Evolutionary conservation across 768 basidiomycete species (phyloP).

Genomic region (Strobilomyces dryophilus): DNA sequence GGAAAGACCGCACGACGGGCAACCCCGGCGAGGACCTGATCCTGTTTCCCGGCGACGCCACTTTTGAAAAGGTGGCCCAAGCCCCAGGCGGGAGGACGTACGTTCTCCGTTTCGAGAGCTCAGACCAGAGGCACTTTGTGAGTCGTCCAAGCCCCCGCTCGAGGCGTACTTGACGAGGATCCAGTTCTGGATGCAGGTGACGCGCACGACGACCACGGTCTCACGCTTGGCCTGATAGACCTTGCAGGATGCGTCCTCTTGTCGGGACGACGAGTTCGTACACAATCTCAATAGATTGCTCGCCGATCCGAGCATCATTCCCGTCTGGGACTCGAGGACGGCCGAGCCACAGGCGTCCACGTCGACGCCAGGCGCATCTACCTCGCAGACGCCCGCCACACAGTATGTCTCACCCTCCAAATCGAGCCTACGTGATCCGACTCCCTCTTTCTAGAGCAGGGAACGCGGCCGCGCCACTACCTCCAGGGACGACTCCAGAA

Average conservation of each 20-base stretch:
- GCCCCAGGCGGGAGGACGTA: conserved; percentile 67
- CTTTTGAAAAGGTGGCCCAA: conserved; percentile 70
- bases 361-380: conserved; percentile 33
- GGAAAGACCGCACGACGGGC: conserved; percentile 69
- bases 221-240: not conserved
- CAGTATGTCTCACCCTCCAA: conserved; percentile 14
- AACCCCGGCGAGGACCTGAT: conserved; percentile 76
- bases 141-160: conserved; percentile 24
- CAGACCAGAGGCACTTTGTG: conserved; percentile 87
- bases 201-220: not conserved
- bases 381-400: conserved; percentile 32
- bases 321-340: conserved; percentile 50
- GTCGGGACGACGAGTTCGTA: conserved; percentile 69
- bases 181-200: conserved; percentile 88
- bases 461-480: conserved; percentile 3
- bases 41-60: conserved; percentile 82
- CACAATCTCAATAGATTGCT: conserved; percentile 69
- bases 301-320: conserved; percentile 57
- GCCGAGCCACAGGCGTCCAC: conserved; percentile 44
- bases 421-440: not conserved
- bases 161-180: not conserved
- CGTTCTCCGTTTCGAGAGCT: conserved; percentile 89
- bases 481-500: conserved; percentile 45
- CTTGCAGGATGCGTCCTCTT: conserved; percentile 58
- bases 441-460: conserved; percentile 4